Conservation (phyloP, 768 basidiomycete species). For the Leccinum arenicola region DNA sequence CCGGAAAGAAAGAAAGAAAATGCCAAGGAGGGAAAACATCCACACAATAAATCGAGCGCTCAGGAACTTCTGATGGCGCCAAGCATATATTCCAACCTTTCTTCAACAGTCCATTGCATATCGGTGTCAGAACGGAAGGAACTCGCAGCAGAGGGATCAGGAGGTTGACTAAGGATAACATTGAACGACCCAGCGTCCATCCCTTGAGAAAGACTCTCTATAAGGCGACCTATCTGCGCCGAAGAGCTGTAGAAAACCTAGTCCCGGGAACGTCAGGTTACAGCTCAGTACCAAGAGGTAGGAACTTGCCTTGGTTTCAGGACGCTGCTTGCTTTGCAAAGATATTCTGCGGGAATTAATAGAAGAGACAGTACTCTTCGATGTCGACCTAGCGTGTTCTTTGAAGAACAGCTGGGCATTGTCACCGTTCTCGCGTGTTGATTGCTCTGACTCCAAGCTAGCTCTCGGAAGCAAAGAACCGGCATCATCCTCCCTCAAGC, state of each 20-base stretch:
- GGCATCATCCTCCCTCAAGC: slow-evolving; percentile 72
- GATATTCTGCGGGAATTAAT: slow-evolving; percentile 60
- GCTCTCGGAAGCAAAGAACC: slow-evolving; percentile 66
- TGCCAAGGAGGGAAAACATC: slow-evolving; percentile 11
- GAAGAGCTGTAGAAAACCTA: slow-evolving; percentile 48
- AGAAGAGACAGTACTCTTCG: slow-evolving; percentile 61
- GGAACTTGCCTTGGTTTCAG: slow-evolving; percentile 76
- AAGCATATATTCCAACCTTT: slow-evolving; percentile 73
- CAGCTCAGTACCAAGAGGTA: slow-evolving; percentile 3
- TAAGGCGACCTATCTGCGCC: slow-evolving; percentile 77
- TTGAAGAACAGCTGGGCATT: slow-evolving; percentile 73
- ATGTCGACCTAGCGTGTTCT: slow-evolving; percentile 65
- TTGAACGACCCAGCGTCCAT: slow-evolving; percentile 86
- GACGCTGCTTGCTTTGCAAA: slow-evolving; percentile 53
- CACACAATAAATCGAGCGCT: slow-evolving; percentile 27
- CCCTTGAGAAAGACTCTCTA: slow-evolving; percentile 78
- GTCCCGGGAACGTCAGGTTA: slow-evolving; percentile 9
- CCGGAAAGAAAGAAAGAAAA: slow-evolving; percentile 6
- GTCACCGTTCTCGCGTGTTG: slow-evolving; percentile 43
- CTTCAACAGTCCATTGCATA: slow-evolving; percentile 69
- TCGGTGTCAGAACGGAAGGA: slow-evolving; percentile 62
- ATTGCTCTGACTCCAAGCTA: slow-evolving; percentile 77
- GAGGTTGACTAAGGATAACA: slow-evolving; percentile 46
- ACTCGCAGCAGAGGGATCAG: slow-evolving; percentile 58
- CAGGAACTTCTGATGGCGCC: slow-evolving; percentile 34